phyloP scores from a whole-genome alignment of 139 green algal species.

The Coelastrella sp. region DNA sequence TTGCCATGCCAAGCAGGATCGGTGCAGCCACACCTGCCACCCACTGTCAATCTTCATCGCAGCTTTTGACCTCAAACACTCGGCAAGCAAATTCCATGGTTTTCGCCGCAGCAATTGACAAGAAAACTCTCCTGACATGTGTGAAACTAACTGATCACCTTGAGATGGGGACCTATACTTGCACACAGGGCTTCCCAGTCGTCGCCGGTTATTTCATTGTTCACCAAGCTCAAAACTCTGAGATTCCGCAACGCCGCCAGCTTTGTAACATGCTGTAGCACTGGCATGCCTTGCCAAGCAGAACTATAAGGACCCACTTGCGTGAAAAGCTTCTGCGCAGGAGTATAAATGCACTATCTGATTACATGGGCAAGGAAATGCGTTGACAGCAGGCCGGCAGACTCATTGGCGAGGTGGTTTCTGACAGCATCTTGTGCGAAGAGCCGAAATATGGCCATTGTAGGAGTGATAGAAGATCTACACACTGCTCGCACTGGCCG shows the following conservation, averaged over 20 bases:
- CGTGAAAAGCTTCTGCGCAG: background rate
- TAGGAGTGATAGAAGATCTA: too few relatives aligned
- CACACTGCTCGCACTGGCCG: too few relatives aligned
- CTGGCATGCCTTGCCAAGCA: background rate
- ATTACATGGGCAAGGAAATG: too few relatives aligned
- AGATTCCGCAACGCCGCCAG: background rate
- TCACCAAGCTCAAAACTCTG: background rate
- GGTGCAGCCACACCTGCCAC: too few relatives aligned
- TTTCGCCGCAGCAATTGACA: background rate
- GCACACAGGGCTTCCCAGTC: background rate
- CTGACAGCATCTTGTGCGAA: too few relatives aligned
- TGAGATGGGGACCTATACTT: background rate
- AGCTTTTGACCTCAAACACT: background rate
- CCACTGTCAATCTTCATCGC: too few relatives aligned
- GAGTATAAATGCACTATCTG: too few relatives aligned
- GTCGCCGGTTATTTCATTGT: background rate
- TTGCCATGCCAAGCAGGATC: too few relatives aligned
- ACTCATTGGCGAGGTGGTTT: too few relatives aligned
- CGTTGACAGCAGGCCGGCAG: too few relatives aligned
- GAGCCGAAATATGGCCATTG: too few relatives aligned
- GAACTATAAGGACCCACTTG: background rate
- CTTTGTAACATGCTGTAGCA: background rate
- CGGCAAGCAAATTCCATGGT: too few relatives aligned
- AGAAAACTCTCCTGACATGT: background rate
- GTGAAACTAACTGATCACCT: background rate